Evolutionary conservation across 2,329 filamentous ascomycete species (phyloP), one percentile per base, ranked within the genome.

Genomic region (Pseudogymnoascus sp.): DNA sequence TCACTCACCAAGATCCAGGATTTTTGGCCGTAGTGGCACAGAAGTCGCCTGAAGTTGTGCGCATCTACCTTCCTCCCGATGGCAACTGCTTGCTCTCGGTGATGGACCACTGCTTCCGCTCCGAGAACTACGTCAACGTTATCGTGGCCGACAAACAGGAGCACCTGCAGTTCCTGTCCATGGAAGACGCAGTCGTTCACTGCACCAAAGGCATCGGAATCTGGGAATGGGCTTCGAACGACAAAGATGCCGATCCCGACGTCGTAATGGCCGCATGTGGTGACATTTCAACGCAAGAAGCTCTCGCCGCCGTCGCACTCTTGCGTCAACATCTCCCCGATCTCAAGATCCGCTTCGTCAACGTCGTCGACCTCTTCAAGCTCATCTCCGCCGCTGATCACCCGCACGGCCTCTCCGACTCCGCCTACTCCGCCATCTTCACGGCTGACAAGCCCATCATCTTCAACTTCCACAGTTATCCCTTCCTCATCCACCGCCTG

Each of bases 391-490:
- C 84, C 62, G 77, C 74, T 18, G 84, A 90, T 68, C 89, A 92
- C 72, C 86, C 88, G 0, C 89, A 92, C 74, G 89, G 88, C 40
- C 79, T 92, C 62, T 80, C 78, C 0, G 84, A 89, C 67, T 66
- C 68, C 15, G 86, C 90, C 71, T 92, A 86, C 83, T 74, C 74
- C 12, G 78, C 86, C 39, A 76, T 91, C 66, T 92, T 92, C 79
- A 92, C 88, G 0, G 78, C 80, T 13, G 78, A 90, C 76, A 86
- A 80, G 66, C 89, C 88, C 21, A 78, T 90, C 71, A 85, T 92
- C 71, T 92, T 92, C 79, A 92, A 91, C 77, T 92, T 92, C 82
- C 89, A 92, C 77, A 87, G 84, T 33, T 92, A 92, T 76, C 88
- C 89, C 7, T 92, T 87, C 87, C 79, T 92, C 69, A 83, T 92